Conservation (phyloP, 176 grass and related monocot genomes). For the Rhynchospora breviuscula region DNA sequence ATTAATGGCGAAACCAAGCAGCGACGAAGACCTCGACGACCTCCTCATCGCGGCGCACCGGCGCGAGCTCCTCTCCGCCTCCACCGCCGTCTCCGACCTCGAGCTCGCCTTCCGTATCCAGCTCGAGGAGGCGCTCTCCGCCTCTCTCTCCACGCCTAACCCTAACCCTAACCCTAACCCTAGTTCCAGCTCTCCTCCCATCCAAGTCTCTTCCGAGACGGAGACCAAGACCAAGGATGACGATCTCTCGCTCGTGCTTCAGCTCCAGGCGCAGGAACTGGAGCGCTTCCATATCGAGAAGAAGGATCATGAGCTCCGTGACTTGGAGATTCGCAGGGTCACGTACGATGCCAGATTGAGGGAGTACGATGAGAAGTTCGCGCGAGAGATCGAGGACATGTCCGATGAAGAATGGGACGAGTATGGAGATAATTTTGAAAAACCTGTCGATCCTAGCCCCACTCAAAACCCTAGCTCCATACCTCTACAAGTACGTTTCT, state of each 20-base stretch:
- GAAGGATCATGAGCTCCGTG: constrained; percentile 33
- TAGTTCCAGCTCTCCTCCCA: neutral
- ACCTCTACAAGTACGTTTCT: neutral
- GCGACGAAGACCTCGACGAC: neutral
- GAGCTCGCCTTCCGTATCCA: constrained; percentile 44
- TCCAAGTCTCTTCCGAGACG: constrained; percentile 9
- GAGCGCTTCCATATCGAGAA: constrained; percentile 41
- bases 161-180: neutral
- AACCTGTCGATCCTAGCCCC: constrained; percentile 15
- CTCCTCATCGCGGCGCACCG: constrained; percentile 18
- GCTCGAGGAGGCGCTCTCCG: constrained; percentile 44
- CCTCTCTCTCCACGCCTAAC: constrained; percentile 18
- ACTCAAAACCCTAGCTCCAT: neutral
- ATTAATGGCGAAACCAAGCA: constrained; percentile 11
- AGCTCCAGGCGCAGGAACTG: constrained; percentile 40
- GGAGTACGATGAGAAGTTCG: constrained; percentile 49
- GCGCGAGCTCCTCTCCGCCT: constrained; percentile 3
- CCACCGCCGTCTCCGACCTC: constrained; percentile 22
- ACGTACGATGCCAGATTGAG: constrained; percentile 31
- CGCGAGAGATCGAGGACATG: constrained; percentile 41
- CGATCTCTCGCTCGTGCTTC: neutral
- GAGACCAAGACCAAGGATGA: neutral
- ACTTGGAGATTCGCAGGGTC: constrained; percentile 20
- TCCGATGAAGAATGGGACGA: constrained; percentile 53
- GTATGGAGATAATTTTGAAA: constrained; percentile 53